phyloP scores from a whole-genome alignment of 1,284 basidiomycete genomes.

The Melanopsichium pennsylvanicum region DNA sequence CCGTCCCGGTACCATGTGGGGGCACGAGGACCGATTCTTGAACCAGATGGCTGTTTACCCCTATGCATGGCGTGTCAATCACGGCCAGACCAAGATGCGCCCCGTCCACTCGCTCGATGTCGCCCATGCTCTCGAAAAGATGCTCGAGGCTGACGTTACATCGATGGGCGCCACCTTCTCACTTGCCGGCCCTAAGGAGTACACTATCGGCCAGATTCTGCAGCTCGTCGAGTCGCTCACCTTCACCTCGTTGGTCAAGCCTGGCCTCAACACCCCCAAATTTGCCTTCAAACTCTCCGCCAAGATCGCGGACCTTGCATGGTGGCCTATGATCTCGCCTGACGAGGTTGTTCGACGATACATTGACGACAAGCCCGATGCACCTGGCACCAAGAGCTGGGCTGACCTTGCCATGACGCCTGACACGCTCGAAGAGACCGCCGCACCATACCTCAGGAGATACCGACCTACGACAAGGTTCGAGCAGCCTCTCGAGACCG shows the following conservation, averaged over 20 bases:
- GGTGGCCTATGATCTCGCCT: constrained; percentile 92
- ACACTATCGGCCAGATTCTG: constrained; percentile 85
- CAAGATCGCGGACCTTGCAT: constrained; percentile 75
- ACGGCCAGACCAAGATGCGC: constrained; percentile 82
- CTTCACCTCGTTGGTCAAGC: constrained; percentile 72
- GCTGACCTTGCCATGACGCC: constrained; percentile 73
- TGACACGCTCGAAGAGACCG: constrained; percentile 85
- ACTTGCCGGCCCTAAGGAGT: constrained; percentile 86
- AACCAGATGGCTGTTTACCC: constrained; percentile 93
- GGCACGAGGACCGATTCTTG: constrained; percentile 91
- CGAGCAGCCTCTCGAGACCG: constrained; percentile 67
- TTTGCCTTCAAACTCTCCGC: constrained; percentile 75
- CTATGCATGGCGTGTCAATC: constrained; percentile 93
- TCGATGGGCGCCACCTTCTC: constrained; percentile 76
- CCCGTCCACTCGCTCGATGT: constrained; percentile 95
- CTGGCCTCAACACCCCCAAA: constrained; percentile 80
- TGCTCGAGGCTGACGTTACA: constrained; percentile 74
- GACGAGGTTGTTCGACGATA: constrained; percentile 90
- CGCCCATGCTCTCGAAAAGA: constrained; percentile 84
- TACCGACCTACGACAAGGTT: constrained; percentile 76
- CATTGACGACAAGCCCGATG: constrained; percentile 75
- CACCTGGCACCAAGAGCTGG: constrained; percentile 69
- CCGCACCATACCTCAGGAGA: constrained; percentile 87
- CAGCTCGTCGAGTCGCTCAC: constrained; percentile 83
- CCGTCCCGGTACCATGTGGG: constrained; percentile 84